phyloP scores from a whole-genome alignment of 164 flowering plant species.

The Stephania yunnanensis region DNA sequence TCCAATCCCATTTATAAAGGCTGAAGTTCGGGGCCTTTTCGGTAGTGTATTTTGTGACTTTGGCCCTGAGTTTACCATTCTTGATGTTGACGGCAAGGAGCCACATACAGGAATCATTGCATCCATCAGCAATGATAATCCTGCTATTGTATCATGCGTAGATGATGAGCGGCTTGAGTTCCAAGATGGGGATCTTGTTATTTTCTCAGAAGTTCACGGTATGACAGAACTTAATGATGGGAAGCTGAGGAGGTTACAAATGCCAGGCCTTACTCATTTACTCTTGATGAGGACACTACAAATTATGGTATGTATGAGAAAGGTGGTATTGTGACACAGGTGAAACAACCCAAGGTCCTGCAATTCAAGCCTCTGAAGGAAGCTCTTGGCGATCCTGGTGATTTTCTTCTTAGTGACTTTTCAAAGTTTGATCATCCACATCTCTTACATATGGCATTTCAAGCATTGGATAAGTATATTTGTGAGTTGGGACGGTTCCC shows the following conservation, averaged over 20 bases:
- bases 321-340: constrained; percentile 92
- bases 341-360: constrained; percentile 76
- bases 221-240: constrained; percentile 81
- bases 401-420: constrained; percentile 76
- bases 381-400: constrained; percentile 73
- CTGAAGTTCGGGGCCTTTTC: constrained; percentile 79
- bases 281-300: constrained; percentile 77
- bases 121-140: constrained; percentile 72
- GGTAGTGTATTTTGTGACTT: constrained; percentile 79
- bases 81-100: constrained; percentile 81
- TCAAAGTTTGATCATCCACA: constrained; percentile 83
- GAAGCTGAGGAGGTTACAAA: constrained; percentile 60
- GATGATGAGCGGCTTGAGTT: constrained; percentile 86
- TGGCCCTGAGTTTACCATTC: constrained; percentile 68
- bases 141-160: constrained; percentile 68
- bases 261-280: constrained; percentile 72
- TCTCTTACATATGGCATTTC: constrained; percentile 73
- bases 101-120: constrained; percentile 84
- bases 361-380: constrained; percentile 61
- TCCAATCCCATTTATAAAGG: constrained; percentile 66
- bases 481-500: constrained; percentile 59
- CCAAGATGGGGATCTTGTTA: constrained; percentile 85
- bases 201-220: constrained; percentile 78
- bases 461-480: constrained; percentile 60
- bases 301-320: constrained; percentile 48